Evolutionary conservation across 1,284 basidiomycete genomes (phyloP).

Genomic region (Exobasidium cylindrosporum): DNA sequence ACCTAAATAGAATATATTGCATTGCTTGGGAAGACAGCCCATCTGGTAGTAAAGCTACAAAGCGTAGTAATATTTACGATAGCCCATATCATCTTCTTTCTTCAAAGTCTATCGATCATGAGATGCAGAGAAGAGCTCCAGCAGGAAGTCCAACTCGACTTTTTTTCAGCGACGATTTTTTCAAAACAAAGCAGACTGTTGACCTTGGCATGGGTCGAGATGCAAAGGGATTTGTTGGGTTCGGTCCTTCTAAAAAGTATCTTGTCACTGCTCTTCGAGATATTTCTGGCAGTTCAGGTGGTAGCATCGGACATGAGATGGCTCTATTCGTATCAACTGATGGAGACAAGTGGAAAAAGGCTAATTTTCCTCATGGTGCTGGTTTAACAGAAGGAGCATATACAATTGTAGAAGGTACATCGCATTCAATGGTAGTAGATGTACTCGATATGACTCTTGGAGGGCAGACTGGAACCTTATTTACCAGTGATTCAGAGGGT

Average conservation of each 20-base stretch:
- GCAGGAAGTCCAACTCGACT: conserved; percentile 26
- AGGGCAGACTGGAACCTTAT: conserved; percentile 67
- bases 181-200: conserved; percentile 33
- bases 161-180: conserved; percentile 49
- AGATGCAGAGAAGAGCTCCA: conserved; percentile 13
- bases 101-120: not conserved
- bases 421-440: conserved; percentile 88
- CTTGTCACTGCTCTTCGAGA: conserved; percentile 49
- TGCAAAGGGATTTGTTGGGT: conserved; percentile 43
- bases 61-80: conserved; percentile 2
- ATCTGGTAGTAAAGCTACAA: conserved; percentile 16
- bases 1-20: conserved; percentile 45
- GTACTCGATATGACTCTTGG: conserved; percentile 59
- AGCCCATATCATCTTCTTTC: conserved; percentile 18
- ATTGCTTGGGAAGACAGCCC: conserved; percentile 47
- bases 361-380: conserved; percentile 75
- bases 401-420: conserved; percentile 89
- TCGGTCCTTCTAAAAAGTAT: conserved; percentile 44
- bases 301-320: conserved; percentile 28
- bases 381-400: conserved; percentile 83
- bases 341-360: conserved; percentile 43
- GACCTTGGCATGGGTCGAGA: conserved; percentile 42
- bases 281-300: conserved; percentile 22
- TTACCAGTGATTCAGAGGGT: conserved; percentile 89
- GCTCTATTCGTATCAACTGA: conserved; percentile 46